Percentiles rank a stretch among this genome's conserved stretches.
These are phyloP conservation scores for Spatholobus suberectus DNA, from an alignment of 306 rosid genomes.

Conservation along the genomic window DNA sequence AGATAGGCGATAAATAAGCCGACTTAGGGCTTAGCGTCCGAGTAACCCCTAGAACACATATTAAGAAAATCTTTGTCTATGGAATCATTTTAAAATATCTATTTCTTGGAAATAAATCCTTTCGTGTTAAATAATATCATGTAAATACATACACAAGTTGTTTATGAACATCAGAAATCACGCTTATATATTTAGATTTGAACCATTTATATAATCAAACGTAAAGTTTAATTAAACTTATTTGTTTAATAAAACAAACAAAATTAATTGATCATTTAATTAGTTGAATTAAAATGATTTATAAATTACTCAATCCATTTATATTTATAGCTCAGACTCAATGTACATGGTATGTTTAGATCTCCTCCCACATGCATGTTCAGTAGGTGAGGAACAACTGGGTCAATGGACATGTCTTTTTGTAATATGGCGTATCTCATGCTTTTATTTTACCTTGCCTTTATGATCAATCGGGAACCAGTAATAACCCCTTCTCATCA, in stretches of 20 bases:
- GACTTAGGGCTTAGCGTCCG: too few relatives aligned
- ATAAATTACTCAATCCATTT: not conserved
- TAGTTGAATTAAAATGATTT: not conserved
- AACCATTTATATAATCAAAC: not conserved
- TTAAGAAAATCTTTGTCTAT: too few relatives aligned
- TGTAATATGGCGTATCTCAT: not conserved
- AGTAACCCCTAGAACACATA: too few relatives aligned
- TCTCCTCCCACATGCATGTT: not conserved
- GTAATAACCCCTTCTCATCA: slow-evolving; percentile 19
- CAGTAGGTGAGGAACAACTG: slow-evolving; percentile 27
- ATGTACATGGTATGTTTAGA: not conserved
- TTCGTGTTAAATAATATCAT: not conserved
- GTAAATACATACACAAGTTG: not conserved
- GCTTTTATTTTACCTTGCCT: slow-evolving; percentile 6
- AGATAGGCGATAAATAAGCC: too few relatives aligned
- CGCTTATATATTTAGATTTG: not conserved
- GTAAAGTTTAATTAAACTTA: not conserved
- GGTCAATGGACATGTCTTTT: slow-evolving; percentile 5
- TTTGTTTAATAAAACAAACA: not conserved
- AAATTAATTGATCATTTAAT: not conserved
- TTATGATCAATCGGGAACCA: too few relatives aligned
- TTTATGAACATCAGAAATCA: not conserved
- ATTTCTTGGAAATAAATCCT: too few relatives aligned
- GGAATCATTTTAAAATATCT: too few relatives aligned
- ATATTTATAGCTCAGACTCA: not conserved